A percentile compares a stretch with the other conserved stretches of the same genome.
These are phyloP conservation scores for Salicornia ramosissima DNA, from an alignment of 148 eudicot genomes.

Conservation along the genomic window DNA sequence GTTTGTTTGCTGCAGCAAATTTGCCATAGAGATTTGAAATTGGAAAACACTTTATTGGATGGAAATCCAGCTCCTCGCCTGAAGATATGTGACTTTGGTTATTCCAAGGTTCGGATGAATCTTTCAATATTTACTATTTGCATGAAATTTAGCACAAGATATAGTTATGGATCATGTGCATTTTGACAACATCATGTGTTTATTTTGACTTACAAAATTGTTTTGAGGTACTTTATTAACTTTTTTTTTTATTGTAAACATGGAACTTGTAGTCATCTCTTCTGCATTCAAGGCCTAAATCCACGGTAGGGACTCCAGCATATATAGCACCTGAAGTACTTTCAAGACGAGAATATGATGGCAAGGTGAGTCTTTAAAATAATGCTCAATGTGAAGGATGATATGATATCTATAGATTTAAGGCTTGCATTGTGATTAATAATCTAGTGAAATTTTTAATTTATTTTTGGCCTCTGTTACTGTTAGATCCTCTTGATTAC, in stretches of 20 bases:
- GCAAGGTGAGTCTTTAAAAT: conserved; percentile 49
- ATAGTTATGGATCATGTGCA: conserved; percentile 16
- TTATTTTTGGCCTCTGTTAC: not conserved
- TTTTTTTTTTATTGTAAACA: conserved; percentile 20
- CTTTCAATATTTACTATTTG: conserved; percentile 5
- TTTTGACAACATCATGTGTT: conserved; percentile 23
- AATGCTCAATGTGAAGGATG: not conserved
- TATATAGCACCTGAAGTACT: conserved; percentile 89
- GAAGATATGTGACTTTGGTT: conserved; percentile 89
- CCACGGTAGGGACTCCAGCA: conserved; percentile 91
- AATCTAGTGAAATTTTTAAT: not conserved
- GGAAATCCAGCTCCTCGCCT: conserved; percentile 76
- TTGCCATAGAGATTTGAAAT: conserved; percentile 74
- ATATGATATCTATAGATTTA: not conserved
- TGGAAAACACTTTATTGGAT: conserved; percentile 78
- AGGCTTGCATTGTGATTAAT: conserved; percentile 16
- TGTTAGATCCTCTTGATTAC: not conserved
- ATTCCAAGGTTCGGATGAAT: conserved; percentile 56
- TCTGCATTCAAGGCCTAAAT: conserved; percentile 82
- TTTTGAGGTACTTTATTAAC: not conserved
- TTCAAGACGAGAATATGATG: conserved; percentile 73
- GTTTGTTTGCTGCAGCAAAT: conserved; percentile 47
- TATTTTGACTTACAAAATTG: conserved; percentile 16
- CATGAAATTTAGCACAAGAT: not conserved
- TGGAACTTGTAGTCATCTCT: conserved; percentile 53